phyloP scores from a whole-genome alignment of 2,329 filamentous ascomycete species.

The Aspergillus uvarum region DNA sequence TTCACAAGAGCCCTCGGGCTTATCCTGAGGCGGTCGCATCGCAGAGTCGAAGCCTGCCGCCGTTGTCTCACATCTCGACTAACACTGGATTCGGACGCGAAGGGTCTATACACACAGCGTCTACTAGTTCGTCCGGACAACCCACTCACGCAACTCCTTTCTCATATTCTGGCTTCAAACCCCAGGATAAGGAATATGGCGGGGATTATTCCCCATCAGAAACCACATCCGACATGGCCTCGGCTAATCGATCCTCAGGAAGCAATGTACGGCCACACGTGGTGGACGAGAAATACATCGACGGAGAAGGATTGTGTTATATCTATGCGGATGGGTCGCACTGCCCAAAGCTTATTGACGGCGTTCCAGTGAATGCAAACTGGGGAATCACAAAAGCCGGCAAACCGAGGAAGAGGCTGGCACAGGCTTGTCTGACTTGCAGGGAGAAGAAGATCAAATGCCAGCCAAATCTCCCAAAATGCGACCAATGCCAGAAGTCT shows the following conservation, averaged over 20 bases:
- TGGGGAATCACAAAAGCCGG: conserved; percentile 95
- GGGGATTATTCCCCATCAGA: conserved; percentile 6
- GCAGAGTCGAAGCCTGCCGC: conserved; percentile 27
- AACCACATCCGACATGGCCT: background rate
- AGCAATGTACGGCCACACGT: conserved; percentile 33
- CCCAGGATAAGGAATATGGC: conserved; percentile 18
- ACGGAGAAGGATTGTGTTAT: conserved; percentile 78
- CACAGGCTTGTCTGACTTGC: conserved; percentile 90
- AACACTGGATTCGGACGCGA: conserved; percentile 22
- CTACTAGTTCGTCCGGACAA: conserved; percentile 20
- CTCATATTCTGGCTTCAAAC: conserved; percentile 16
- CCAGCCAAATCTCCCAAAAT: conserved; percentile 82
- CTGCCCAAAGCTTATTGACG: conserved; percentile 80
- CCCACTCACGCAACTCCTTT: conserved; percentile 21
- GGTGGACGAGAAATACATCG: conserved; percentile 51
- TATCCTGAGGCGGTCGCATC: conserved; percentile 22
- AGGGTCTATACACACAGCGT: conserved; percentile 20
- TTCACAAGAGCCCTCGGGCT: conserved; percentile 20
- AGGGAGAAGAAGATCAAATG: conserved; percentile 98
- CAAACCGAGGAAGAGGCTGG: conserved; percentile 85
- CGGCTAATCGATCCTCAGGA: conserved; percentile 12
- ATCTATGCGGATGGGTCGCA: conserved; percentile 83
- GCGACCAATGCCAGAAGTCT: conserved; percentile 89
- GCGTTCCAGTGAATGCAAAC: conserved; percentile 81
- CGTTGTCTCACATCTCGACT: conserved; percentile 32